Conservation (phyloP, 805 yeast genomes). For the Metschnikowia picachoensis region DNA sequence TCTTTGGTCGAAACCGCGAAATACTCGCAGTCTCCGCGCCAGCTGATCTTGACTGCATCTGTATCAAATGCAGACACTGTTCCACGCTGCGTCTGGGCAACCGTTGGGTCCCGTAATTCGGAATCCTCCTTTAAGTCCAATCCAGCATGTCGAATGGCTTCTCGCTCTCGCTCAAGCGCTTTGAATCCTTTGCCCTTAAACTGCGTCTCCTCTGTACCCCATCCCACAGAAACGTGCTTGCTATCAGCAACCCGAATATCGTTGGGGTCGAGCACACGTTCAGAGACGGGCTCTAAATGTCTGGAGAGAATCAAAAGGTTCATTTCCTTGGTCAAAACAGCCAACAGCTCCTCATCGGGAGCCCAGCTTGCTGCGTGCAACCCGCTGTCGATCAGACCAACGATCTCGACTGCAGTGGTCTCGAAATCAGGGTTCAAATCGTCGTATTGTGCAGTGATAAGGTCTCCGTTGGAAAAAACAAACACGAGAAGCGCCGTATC, state of each 20-base stretch:
- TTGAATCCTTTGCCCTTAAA: slow-evolving; percentile 91
- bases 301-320: slow-evolving; percentile 68
- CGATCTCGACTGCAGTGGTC: slow-evolving; percentile 58
- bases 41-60: slow-evolving; percentile 51
- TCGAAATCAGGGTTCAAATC: slow-evolving; percentile 42
- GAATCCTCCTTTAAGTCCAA: slow-evolving; percentile 52
- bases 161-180: slow-evolving; percentile 60
- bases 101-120: slow-evolving; percentile 80
- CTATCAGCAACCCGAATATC: slow-evolving; percentile 61
- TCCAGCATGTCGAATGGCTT: slow-evolving; percentile 60
- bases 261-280: slow-evolving; percentile 49
- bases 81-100: slow-evolving; percentile 71
- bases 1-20: slow-evolving; percentile 69
- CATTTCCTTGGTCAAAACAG: slow-evolving; percentile 58
- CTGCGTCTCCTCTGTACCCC: slow-evolving; percentile 98
- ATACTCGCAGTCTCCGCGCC: slow-evolving; percentile 95
- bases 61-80: slow-evolving; percentile 53
- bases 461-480: slow-evolving; percentile 73
- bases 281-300: slow-evolving; percentile 74
- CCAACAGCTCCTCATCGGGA: slow-evolving; percentile 83
- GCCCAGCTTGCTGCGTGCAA: slow-evolving; percentile 79
- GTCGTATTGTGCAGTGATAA: slow-evolving; percentile 63
- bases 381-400: slow-evolving; percentile 80
- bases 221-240: slow-evolving; percentile 91
- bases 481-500: slow-evolving; percentile 65